A percentile compares a stretch with the other conserved stretches of the same genome.
Conservation (phyloP, 257 asterid genomes). For the Salvia hispanica region DNA sequence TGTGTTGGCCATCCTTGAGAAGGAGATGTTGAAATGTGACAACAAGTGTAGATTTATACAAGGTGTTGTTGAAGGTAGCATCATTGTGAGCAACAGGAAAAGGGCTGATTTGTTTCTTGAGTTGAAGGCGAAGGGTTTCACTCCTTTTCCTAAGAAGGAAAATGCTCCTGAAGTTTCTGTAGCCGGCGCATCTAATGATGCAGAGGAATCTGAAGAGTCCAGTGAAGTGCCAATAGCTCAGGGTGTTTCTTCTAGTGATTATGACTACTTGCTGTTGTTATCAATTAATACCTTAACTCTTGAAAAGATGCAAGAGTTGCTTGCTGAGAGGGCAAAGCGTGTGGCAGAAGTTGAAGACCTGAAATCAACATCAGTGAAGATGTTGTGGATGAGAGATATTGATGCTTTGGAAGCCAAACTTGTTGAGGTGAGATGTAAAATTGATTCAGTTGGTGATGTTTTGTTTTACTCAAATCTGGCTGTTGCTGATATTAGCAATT, state of each 20-base stretch:
- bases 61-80: slow-evolving; percentile 82
- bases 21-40: slow-evolving; percentile 69
- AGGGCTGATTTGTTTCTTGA: slow-evolving; percentile 76
- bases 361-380: slow-evolving; percentile 61
- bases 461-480: background rate
- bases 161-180: slow-evolving; percentile 51
- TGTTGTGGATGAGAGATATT: slow-evolving; percentile 81
- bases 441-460: background rate
- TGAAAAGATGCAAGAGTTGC: slow-evolving; percentile 77
- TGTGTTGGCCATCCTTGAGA: slow-evolving; percentile 67
- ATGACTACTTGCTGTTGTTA: slow-evolving; percentile 83
- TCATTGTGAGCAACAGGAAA: slow-evolving; percentile 83
- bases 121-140: slow-evolving; percentile 81
- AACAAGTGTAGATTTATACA: slow-evolving; percentile 81
- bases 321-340: slow-evolving; percentile 67
- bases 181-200: slow-evolving; percentile 66
- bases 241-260: slow-evolving; percentile 72
- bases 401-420: slow-evolving; percentile 68
- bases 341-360: slow-evolving; percentile 60
- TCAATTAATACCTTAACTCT: slow-evolving; percentile 81
- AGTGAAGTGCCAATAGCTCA: slow-evolving; percentile 37
- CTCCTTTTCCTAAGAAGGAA: slow-evolving; percentile 80
- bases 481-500: slow-evolving; percentile 8
- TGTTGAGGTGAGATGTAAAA: slow-evolving; percentile 52
- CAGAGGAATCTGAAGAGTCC: slow-evolving; percentile 69